Conservation (phyloP, 331 rosid species). For the Dryas integrifolia region DNA sequence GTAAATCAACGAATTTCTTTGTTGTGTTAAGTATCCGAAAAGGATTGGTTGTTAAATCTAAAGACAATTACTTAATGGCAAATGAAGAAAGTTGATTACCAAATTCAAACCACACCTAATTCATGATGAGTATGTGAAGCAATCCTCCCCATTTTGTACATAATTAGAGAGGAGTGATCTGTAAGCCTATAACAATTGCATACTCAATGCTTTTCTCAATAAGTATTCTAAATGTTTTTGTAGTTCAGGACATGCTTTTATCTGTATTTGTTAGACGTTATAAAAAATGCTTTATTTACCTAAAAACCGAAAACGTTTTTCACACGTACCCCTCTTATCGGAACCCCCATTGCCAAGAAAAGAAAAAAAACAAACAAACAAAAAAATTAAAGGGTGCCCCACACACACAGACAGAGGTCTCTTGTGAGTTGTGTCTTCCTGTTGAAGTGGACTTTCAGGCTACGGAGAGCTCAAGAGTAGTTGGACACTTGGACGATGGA, state of each 20-base stretch:
- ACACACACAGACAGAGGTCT: not conserved
- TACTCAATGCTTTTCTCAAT: not conserved
- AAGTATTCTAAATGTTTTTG: too few relatives aligned
- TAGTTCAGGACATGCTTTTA: too few relatives aligned
- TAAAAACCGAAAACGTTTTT: too few relatives aligned
- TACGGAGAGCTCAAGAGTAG: not conserved
- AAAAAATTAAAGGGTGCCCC: too few relatives aligned
- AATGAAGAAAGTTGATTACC: not conserved
- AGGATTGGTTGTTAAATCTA: not conserved
- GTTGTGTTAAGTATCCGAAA: not conserved
- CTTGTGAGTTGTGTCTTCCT: not conserved
- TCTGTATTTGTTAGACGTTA: too few relatives aligned
- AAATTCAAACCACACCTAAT: not conserved
- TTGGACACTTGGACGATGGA: not conserved
- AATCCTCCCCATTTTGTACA: not conserved
- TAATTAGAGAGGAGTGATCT: not conserved
- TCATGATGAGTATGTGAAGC: not conserved
- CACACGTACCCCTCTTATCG: too few relatives aligned
- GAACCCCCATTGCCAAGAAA: not conserved
- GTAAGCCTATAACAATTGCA: not conserved
- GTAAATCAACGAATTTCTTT: not conserved
- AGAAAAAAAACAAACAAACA: not conserved
- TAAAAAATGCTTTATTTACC: too few relatives aligned
- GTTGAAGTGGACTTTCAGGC: not conserved
- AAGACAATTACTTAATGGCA: not conserved